A percentile compares a stretch with the other conserved stretches of the same genome.
phyloP scores from a whole-genome alignment of 2,329 filamentous ascomycete species.

The Pseudogymnoascus sp. region DNA sequence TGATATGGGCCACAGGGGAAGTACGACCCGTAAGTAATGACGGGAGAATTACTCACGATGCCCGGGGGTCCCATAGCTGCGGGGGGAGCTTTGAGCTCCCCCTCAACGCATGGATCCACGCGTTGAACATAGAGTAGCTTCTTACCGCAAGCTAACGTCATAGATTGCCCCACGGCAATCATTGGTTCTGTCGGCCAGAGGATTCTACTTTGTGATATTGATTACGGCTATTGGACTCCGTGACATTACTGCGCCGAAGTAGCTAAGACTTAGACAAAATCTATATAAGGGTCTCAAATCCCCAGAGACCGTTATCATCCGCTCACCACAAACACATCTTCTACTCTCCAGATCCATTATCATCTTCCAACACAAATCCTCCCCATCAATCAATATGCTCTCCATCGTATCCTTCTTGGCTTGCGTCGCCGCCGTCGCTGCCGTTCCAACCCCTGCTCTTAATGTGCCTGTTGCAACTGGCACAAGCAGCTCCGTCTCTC shows the following conservation, averaged over 20 bases:
- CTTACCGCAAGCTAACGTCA: background rate
- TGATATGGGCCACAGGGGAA: background rate
- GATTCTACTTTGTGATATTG: background rate
- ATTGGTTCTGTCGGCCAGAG: background rate
- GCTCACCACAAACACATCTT: background rate
- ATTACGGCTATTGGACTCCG: background rate
- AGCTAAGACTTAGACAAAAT: background rate
- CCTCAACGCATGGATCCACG: background rate
- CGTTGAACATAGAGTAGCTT: background rate
- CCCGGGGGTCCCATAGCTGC: background rate
- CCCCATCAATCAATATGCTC: slow-evolving; percentile 16
- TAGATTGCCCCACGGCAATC: background rate
- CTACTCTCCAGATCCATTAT: background rate
- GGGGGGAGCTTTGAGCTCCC: background rate
- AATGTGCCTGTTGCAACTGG: slow-evolving; percentile 14
- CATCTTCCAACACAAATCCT: background rate
- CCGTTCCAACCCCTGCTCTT: slow-evolving; percentile 19
- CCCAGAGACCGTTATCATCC: background rate
- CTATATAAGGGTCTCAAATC: background rate
- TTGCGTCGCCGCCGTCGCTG: slow-evolving; percentile 17
- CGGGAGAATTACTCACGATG: background rate
- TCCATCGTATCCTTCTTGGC: slow-evolving; percentile 15
- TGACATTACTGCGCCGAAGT: background rate
- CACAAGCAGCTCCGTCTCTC: slow-evolving; percentile 16
- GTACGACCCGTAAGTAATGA: background rate